Evolutionary conservation across 1,139 yeast genomes (phyloP).

Genomic region (Magnusiomyces tetraspermus): DNA sequence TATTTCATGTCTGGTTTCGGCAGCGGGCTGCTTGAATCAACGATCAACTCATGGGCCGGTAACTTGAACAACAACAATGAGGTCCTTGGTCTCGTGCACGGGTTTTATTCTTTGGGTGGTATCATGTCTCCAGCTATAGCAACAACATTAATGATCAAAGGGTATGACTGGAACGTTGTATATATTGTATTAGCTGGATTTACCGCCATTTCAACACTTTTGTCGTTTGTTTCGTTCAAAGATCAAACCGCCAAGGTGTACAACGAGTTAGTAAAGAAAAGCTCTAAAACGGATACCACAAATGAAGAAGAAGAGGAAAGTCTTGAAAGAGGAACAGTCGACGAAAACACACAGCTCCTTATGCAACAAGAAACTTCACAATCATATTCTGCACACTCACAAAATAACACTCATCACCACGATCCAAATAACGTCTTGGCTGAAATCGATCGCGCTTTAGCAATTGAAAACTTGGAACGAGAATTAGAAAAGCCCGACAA

Average conservation of each 20-base stretch:
- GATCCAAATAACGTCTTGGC: neutral
- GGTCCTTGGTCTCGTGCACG: conserved; percentile 48
- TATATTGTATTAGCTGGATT: conserved; percentile 42
- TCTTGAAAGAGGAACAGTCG: neutral
- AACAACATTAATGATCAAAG: conserved; percentile 42
- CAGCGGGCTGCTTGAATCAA: conserved; percentile 45
- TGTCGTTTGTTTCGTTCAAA: conserved; percentile 18
- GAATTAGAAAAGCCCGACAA: neutral
- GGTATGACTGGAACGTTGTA: conserved; percentile 45
- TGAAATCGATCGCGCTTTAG: neutral
- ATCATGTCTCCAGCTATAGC: conserved; percentile 50
- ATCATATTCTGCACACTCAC: neutral
- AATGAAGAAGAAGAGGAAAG: too few species aligned
- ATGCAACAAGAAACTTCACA: neutral
- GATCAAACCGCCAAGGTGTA: conserved; percentile 19
- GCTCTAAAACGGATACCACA: neutral
- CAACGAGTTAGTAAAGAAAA: neutral
- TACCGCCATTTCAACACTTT: conserved; percentile 26
- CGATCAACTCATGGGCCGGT: conserved; percentile 47
- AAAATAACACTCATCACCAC: neutral
- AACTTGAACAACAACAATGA: conserved; percentile 41
- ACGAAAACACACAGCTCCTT: neutral
- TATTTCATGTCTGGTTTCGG: conserved; percentile 56
- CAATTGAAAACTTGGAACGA: neutral
- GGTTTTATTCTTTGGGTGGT: conserved; percentile 56